Conservation (phyloP, 352 stramenopile genomes). For the Peronospora farinosa region DNA sequence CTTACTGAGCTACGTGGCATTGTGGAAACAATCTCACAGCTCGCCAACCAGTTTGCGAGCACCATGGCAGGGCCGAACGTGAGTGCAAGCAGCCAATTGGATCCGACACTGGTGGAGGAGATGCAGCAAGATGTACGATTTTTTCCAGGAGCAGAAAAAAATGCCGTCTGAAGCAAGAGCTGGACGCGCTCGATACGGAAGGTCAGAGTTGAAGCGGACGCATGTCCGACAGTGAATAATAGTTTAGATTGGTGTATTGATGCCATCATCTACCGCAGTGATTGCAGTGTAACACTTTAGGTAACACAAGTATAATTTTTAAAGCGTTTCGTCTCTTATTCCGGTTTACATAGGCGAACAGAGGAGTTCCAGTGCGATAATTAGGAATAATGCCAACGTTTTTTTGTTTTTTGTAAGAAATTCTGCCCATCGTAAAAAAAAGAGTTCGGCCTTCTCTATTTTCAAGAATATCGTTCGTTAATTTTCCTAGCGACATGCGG, state of each 20-base stretch:
- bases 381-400: too few species aligned
- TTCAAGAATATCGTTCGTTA: slow-evolving; percentile 5
- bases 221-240: slow-evolving; percentile 3
- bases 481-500: slow-evolving; percentile 15
- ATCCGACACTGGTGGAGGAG: slow-evolving; percentile 24
- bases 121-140: slow-evolving; percentile 29
- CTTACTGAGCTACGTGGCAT: slow-evolving; percentile 26
- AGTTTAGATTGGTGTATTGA: slow-evolving; percentile 4
- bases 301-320: too few species aligned
- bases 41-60: slow-evolving; percentile 20
- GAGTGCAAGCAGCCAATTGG: slow-evolving; percentile 12
- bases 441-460: slow-evolving; percentile 9
- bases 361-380: too few species aligned
- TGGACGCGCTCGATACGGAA: slow-evolving; percentile 18
- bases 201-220: background rate
- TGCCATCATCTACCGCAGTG: background rate
- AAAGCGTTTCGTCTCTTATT: too few species aligned
- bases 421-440: too few species aligned
- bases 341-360: too few species aligned
- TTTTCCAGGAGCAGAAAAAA: slow-evolving; percentile 27
- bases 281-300: too few species aligned
- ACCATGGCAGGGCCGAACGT: slow-evolving; percentile 14
- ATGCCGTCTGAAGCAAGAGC: slow-evolving; percentile 23
- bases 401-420: too few species aligned
- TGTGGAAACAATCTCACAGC: slow-evolving; percentile 28